Conservation (phyloP, 1,284 basidiomycete genomes). For the Cryptococcus neoformans region DNA sequence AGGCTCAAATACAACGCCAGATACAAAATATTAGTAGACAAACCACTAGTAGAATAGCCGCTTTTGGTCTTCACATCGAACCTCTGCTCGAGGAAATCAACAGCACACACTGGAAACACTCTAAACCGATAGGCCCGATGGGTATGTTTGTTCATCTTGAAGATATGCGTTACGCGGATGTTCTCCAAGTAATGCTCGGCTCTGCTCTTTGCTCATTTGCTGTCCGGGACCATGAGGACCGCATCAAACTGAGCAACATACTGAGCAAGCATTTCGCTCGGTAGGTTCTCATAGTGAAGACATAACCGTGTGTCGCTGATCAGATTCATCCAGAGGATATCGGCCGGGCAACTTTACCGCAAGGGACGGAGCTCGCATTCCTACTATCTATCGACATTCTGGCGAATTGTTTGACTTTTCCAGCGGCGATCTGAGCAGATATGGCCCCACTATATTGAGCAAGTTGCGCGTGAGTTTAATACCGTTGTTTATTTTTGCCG, state of each 20-base stretch:
- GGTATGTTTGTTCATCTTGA: constrained; percentile 70
- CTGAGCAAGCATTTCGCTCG: constrained; percentile 48
- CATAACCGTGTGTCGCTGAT: no score
- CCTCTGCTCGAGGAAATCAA: constrained; percentile 58
- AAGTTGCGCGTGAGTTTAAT: constrained; percentile 66
- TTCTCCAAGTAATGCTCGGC: constrained; percentile 67
- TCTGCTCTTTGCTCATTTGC: constrained; percentile 67
- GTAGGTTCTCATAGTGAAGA: constrained; percentile 12
- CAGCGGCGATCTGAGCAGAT: constrained; percentile 60
- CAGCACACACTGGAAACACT: constrained; percentile 60
- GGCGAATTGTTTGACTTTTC: constrained; percentile 76
- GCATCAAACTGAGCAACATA: constrained; percentile 59
- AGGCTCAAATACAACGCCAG: constrained; percentile 8
- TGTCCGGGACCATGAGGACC: constrained; percentile 70
- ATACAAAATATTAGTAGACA: constrained; percentile 18
- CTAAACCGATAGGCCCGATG: constrained; percentile 80
- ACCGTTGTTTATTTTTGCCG: background rate
- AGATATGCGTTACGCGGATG: constrained; percentile 65
- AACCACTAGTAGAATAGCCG: constrained; percentile 56
- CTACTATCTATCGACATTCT: constrained; percentile 61
- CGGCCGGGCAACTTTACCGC: constrained; percentile 8
- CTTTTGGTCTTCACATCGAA: constrained; percentile 41
- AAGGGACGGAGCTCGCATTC: constrained; percentile 23
- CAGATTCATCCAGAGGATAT: constrained; percentile 17
- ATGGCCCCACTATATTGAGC: constrained; percentile 70